Evolutionary conservation across 305 asterid genomes (phyloP).

Genomic region (Stenogyne calaminthoides): DNA sequence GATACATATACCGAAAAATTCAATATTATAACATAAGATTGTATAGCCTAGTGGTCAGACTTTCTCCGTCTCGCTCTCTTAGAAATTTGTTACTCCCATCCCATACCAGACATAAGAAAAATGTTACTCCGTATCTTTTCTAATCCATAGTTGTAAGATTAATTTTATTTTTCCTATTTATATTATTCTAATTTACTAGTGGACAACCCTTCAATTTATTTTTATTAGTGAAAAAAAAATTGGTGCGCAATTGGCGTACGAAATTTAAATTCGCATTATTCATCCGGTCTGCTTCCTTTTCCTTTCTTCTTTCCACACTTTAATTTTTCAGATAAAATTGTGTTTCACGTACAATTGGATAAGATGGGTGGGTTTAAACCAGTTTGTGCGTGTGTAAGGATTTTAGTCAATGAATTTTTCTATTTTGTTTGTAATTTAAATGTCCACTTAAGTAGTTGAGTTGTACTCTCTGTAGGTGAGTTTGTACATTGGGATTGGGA

Average conservation of each 20-base stretch:
- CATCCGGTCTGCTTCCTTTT: no score
- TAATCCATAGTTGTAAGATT: not conserved
- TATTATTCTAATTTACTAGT: not conserved
- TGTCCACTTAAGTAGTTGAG: conserved; percentile 10
- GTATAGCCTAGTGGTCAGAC: no score
- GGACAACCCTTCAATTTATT: no score
- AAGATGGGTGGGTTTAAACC: not conserved
- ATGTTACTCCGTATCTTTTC: not conserved
- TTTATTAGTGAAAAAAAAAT: no score
- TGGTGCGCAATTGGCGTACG: not conserved
- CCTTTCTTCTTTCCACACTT: no score
- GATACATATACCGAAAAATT: no score
- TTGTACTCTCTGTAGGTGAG: no score
- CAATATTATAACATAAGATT: no score
- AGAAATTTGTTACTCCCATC: no score
- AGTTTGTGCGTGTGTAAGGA: not conserved
- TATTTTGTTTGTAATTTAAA: not conserved
- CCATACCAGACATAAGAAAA: no score
- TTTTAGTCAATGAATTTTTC: not conserved
- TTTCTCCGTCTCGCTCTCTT: no score
- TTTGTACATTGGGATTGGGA: not conserved
- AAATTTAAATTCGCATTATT: no score
- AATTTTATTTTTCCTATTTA: not conserved
- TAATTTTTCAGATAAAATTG: not conserved
- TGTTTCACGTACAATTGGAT: not conserved